Base-by-base conservation (phyloP, 2,329 filamentous ascomycete species). In the Aspergillus sp. region DNA sequence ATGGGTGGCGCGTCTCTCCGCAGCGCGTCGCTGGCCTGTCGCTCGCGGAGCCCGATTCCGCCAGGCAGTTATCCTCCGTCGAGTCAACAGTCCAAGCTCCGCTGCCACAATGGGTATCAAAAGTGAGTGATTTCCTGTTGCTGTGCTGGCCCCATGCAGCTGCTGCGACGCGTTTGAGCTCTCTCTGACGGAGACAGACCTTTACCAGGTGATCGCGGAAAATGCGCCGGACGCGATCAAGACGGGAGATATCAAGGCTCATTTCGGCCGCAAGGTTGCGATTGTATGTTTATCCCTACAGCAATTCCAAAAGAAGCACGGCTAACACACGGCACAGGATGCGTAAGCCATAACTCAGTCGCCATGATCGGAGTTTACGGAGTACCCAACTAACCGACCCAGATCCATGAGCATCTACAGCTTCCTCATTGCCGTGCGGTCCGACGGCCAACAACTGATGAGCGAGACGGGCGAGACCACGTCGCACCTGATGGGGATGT, bases 341-440 rank as follows among this genome's bases (percentile, higher is more conserved):
- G 73, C 73, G 70, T 75, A 67, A 34, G 52, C 51, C 28, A 31
- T n/a, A n/a, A n/a, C n/a, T n/a, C n/a, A n/a, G n/a, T n/a, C n/a
- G n/a, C n/a, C n/a, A n/a, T n/a, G n/a, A n/a, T n/a, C n/a, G n/a
- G n/a, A n/a, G n/a, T n/a, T n/a, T n/a, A n/a, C n/a, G n/a, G n/a
- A n/a, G n/a, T n/a, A n/a, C n/a, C n/a, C n/a, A n/a, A n/a, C n/a
- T n/a, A n/a, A n/a, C n/a, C n/a, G n/a, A n/a, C n/a, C 37, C 50
- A 84, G 80, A 28, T 98, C 91, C 29, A 98, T 98, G 91, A 93
- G 85, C 64, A 85, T 98, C 53, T 98, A 98, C 72, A 93, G 85
- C 63, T 98, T 98, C 69, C 76, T 98, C 40, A 91, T 98, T 57
- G 91, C 91, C 30, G 91, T 98, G 34, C 86, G 91, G 48, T 95